phyloP scores from a whole-genome alignment of 2,329 filamentous ascomycete genomes.

The Sporothrix mexicana region DNA sequence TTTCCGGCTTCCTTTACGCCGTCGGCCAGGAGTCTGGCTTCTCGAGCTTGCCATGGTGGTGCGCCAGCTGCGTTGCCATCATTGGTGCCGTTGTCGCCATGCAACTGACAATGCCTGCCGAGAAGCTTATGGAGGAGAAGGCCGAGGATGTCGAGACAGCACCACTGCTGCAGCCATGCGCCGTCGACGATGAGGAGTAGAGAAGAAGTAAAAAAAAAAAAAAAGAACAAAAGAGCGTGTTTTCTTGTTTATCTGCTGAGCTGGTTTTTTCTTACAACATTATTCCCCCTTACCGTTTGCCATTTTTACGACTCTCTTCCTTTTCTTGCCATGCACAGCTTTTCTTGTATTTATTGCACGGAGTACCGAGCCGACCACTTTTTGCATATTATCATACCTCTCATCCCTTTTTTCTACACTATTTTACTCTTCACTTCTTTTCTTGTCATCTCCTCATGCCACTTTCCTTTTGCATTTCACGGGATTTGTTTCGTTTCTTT shows the following conservation, averaged over 20 bases:
- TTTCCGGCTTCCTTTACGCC: conserved; percentile 85
- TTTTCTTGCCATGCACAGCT: conserved; percentile 11
- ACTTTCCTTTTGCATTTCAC: conserved; percentile 14
- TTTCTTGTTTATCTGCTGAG: conserved; percentile 1
- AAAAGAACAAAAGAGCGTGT: neutral
- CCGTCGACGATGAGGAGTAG: neutral
- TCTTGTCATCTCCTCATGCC: neutral
- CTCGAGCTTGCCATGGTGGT: conserved; percentile 94
- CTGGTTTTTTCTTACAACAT: neutral
- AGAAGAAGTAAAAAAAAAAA: conserved; percentile 21
- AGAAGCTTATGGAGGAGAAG: conserved; percentile 49
- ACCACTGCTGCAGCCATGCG: neutral
- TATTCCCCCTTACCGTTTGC: conserved; percentile 1
- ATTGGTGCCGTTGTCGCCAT: conserved; percentile 76
- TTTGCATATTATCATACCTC: neutral
- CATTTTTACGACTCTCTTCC: neutral
- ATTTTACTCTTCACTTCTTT: neutral
- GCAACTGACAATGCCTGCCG: conserved; percentile 71
- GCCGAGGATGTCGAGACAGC: conserved; percentile 48
- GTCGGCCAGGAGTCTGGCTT: conserved; percentile 79
- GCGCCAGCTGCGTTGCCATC: conserved; percentile 76
- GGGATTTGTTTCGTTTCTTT: conserved; percentile 1
- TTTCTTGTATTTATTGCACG: conserved; percentile 20
- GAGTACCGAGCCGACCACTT: conserved; percentile 27
- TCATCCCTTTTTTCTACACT: neutral